Evolutionary conservation across 2,329 filamentous ascomycete genomes (phyloP), one percentile per base, ranked within the genome.

Genomic region (Venturia pyrina): DNA sequence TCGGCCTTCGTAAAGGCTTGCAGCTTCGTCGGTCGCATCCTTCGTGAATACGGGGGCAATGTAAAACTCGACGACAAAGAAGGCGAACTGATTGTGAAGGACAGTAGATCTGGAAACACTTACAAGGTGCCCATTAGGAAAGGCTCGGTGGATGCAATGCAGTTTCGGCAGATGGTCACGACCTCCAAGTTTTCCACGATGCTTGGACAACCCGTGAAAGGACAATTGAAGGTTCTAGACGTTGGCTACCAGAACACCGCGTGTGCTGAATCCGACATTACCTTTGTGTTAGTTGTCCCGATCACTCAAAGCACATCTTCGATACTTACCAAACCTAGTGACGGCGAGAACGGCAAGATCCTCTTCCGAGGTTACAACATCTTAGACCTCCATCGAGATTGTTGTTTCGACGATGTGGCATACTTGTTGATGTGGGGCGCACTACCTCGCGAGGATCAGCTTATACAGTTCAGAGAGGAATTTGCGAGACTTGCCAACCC

Each of bases 51-150:
- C 3, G 8, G 32, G 19, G 53, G 53, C 8, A 37, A 5, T 4
- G 53, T 8, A 1, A 5, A 37, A 37, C 19, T 5, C 3, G 15
- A 21, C 2, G 32, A 34, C 5, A 11, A 59, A 8, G 53, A 59
- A n/a, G 53, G 53, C 7, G 37, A 37, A 59, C 53, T 59, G 17
- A 59, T 59, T n/a, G 53, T 59, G 17, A 59, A 59, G 53, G 53
- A 59, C 53, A 59, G 53, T 37, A 59, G 53, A 21, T 59, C 53
- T 37, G 53, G 53, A 15, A 59, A 59, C 15, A 34, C 53, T 1
- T 59, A 59, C 53, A 37, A 59, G n/a, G 53, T 59, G 8, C 53
- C 53, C 53, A 59, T 59, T 32, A 34, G 53, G 24, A 59, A 59
- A 10, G 32, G 32, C 34, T 59, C 53, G 15, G 32, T 59, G 6